Evolutionary conservation across 495 filamentous ascomycete species (phyloP).

Genomic region (Pyrenopolyporus hunteri): DNA sequence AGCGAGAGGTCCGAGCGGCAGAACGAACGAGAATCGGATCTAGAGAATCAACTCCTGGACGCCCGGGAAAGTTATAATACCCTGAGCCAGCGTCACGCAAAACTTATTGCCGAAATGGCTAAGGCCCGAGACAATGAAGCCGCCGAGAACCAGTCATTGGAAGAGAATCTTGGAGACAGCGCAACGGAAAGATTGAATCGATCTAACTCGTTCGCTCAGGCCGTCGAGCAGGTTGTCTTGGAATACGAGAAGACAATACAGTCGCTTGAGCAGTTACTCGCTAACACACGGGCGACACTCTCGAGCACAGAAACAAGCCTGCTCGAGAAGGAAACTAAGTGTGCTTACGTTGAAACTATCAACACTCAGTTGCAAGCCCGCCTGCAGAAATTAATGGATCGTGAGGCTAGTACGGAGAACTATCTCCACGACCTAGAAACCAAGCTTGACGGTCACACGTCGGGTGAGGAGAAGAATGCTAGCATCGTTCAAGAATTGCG

Average conservation of each 20-base stretch:
- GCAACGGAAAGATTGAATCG: constrained; percentile 90
- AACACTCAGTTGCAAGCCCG: constrained; percentile 87
- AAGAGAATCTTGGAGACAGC: constrained; percentile 70
- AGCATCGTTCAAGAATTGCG: constrained; percentile 84
- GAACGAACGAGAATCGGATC: constrained; percentile 83
- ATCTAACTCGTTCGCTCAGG: constrained; percentile 92
- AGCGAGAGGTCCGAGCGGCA: constrained; percentile 80
- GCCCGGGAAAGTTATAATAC: constrained; percentile 93
- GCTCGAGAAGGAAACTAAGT: constrained; percentile 91
- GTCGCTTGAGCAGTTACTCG: constrained; percentile 86
- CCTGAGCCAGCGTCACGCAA: constrained; percentile 89
- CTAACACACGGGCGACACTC: constrained; percentile 84
- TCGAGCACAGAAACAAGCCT: constrained; percentile 82
- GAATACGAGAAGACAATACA: constrained; percentile 99
- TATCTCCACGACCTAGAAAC: constrained; percentile 91
- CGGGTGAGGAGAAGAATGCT: constrained; percentile 89
- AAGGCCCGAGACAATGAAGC: constrained; percentile 74
- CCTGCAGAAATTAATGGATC: constrained; percentile 86
- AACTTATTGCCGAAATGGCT: constrained; percentile 91
- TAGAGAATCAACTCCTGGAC: constrained; percentile 94
- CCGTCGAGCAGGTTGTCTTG: constrained; percentile 92
- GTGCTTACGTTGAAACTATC: constrained; percentile 88
- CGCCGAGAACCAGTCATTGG: constrained; percentile 54
- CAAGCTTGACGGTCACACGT: constrained; percentile 86
- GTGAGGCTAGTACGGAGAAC: constrained; percentile 85